A percentile compares a stretch with the other conserved stretches of the same genome.
phyloP scores from a whole-genome alignment of 2,329 filamentous ascomycete genomes.

The Arthroderma sp. region DNA sequence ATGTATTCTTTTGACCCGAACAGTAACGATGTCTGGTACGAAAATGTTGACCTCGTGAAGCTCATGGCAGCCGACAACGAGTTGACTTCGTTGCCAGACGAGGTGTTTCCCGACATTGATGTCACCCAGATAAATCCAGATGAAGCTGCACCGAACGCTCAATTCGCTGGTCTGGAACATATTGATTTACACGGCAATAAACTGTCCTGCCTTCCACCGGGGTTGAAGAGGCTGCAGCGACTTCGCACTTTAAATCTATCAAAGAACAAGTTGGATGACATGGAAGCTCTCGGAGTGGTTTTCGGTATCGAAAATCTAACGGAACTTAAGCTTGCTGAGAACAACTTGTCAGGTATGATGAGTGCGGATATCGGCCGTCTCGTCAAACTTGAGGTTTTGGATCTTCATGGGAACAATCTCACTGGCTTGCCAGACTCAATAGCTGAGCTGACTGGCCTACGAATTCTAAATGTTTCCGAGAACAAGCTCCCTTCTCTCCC shows the following conservation, averaged over 20 bases:
- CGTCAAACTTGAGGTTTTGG: constrained; percentile 61
- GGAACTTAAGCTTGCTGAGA: constrained; percentile 72
- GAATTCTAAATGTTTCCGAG: constrained; percentile 65
- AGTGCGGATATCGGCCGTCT: constrained; percentile 53
- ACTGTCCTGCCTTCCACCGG: constrained; percentile 59
- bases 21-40: constrained; percentile 64
- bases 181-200: constrained; percentile 80
- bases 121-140: constrained; percentile 48
- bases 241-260: constrained; percentile 76
- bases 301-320: constrained; percentile 59
- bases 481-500: constrained; percentile 64
- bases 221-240: constrained; percentile 58
- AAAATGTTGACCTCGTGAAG: constrained; percentile 74
- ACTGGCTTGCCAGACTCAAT: constrained; percentile 57
- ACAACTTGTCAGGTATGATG: constrained; percentile 58
- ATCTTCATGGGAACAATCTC: constrained; percentile 70
- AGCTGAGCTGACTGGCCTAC: constrained; percentile 54
- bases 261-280: constrained; percentile 61
- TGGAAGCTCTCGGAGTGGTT: constrained; percentile 59
- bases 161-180: constrained; percentile 70
- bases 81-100: constrained; percentile 58
- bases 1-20: constrained; percentile 79
- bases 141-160: constrained; percentile 55
- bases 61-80: constrained; percentile 87
- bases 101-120: constrained; percentile 62